Conservation (phyloP, 139 green algal genomes). For the Diplosphaera chodatii region DNA sequence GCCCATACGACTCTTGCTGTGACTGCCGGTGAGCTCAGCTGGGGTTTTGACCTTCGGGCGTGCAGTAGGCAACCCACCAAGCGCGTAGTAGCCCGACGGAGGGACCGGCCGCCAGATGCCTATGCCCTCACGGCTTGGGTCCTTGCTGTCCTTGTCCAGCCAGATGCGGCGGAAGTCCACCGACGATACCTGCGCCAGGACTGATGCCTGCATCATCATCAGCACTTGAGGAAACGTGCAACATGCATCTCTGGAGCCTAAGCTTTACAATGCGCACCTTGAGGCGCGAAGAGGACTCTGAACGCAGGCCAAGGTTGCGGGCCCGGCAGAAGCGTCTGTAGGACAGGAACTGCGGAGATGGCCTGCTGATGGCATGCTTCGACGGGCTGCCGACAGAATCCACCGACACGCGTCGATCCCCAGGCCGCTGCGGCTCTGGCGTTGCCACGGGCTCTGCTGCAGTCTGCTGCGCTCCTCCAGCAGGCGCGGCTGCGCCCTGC, state of each 20-base stretch:
- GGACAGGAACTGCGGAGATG: not conserved
- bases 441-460: not conserved
- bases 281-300: not conserved
- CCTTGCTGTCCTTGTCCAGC: conserved; percentile 53
- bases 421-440: too few species aligned
- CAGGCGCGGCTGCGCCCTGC: not conserved
- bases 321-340: not conserved
- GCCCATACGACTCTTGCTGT: not conserved
- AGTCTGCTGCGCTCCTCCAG: not conserved
- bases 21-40: too few species aligned
- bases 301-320: not conserved
- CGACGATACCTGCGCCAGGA: conserved; percentile 17
- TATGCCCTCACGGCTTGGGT: conserved; percentile 2
- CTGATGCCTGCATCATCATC: too few species aligned
- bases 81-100: conserved; percentile 60
- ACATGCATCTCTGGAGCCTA: too few species aligned
- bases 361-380: not conserved
- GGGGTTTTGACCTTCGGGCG: too few species aligned
- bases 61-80: too few species aligned
- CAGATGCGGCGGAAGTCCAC: conserved; percentile 67
- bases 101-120: conserved; percentile 61
- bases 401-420: not conserved
- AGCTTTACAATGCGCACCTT: not conserved
- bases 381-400: not conserved
- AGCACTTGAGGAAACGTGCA: too few species aligned